Base-by-base conservation (phyloP, 805 yeast genomes). In the Kluyveromyces nonfermentans region DNA sequence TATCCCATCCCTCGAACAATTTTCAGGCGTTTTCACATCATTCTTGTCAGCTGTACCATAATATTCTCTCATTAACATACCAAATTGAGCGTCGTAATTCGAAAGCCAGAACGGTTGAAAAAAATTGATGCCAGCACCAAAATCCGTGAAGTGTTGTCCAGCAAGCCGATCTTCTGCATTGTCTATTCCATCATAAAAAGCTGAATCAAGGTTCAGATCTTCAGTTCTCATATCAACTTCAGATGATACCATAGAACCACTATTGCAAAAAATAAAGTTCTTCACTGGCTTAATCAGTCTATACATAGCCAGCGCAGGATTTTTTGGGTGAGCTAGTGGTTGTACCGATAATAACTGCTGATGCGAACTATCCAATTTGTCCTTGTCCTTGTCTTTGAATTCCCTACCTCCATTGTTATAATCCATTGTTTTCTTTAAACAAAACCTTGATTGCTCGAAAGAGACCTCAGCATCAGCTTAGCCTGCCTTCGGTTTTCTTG, bases 291-390 rank as follows among this genome's bases (percentile, higher is more conserved):
- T 36, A 17, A 31, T 36, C 17, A 36, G 39, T n/a, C 25, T 36
- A 16, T 36, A 36, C 39, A 36, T 36, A 9, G 21, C 39, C 39
- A 36, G 18, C n/a, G 39, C 39, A 5, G 39, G 39, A 8, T 36
- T 36, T 31, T 14, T 36, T 12, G 39, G 17, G 31, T 22, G 39
- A 14, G n/a, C n/a, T n/a, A 25, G 30, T 25, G 30, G 12, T 25
- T 10, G 14, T 14, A 10, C 30, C 12, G 30, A 25, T 14, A 10
- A 25, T 3, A 14, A 25, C 12, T 25, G 9, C 9, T 14, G 30
- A 25, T 14, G 30, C 9, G 12, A 25, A 25, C 30, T 14, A 25
- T 25, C 7, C 7, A 25, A 14, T 14, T 10, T 25, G 12, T 25
- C 14, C 30, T 6, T 14, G 14, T 14, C 30, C 9, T 25, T 14